A percentile compares a stretch with the other conserved stretches of the same genome.
These are phyloP conservation scores for Cynara cardunculus DNA, from an alignment of 129 eudicot species.

Conservation along the genomic window DNA sequence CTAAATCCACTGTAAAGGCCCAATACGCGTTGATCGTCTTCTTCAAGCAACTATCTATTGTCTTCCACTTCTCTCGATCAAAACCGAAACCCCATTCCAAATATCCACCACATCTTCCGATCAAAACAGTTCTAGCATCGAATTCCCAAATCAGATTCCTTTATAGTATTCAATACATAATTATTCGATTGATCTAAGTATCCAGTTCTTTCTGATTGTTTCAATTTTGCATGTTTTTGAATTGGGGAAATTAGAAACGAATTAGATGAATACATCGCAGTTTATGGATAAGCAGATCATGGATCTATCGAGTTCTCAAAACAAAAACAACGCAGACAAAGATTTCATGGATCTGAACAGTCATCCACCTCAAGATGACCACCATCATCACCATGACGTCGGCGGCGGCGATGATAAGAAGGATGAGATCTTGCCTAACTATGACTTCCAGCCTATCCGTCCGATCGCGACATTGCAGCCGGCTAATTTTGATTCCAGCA, in stretches of 20 bases:
- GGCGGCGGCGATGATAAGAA: constrained; percentile 33
- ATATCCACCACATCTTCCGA: constrained; percentile 2
- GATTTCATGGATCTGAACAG: constrained; percentile 70
- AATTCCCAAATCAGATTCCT: neutral
- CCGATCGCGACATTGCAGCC: constrained; percentile 39
- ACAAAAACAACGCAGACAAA: constrained; percentile 23
- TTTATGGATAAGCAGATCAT: constrained; percentile 96
- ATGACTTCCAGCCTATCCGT: constrained; percentile 87
- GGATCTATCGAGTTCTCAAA: constrained; percentile 84
- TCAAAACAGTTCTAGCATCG: neutral
- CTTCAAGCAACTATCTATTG: constrained; percentile 16
- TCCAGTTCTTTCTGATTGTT: neutral
- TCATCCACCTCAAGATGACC: constrained; percentile 32
- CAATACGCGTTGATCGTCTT: neutral
- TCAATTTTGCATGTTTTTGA: neutral
- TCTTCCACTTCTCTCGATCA: constrained; percentile 8
- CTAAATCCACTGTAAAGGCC: neutral
- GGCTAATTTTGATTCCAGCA: constrained; percentile 29
- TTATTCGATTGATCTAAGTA: neutral
- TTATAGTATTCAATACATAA: neutral
- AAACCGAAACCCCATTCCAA: neutral
- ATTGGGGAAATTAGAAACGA: neutral
- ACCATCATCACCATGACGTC: constrained; percentile 14
- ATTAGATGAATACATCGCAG: constrained; percentile 73
- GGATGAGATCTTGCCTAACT: constrained; percentile 74